Percentiles rank a stretch among this genome's conserved stretches.
Evolutionary conservation across 495 filamentous ascomycete species (phyloP).

Genomic region (Symbiotaphrina buchneri): DNA sequence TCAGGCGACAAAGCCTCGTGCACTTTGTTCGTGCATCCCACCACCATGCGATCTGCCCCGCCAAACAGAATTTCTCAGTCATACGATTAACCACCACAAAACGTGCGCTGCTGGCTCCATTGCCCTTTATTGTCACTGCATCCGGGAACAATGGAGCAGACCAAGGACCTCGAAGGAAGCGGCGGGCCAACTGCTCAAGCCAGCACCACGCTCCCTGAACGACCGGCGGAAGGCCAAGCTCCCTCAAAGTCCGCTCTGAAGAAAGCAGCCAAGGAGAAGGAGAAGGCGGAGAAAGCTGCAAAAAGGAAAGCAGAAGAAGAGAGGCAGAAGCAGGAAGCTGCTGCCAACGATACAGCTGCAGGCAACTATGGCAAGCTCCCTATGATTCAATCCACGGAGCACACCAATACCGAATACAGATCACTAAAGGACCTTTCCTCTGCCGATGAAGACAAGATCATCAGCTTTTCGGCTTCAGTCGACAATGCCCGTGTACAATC

Average conservation of each 20-base stretch:
- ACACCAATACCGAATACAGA: slow-evolving; percentile 2
- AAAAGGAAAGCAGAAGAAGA: slow-evolving; percentile 25
- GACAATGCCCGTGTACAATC: slow-evolving; percentile 18
- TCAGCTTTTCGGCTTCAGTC: slow-evolving; percentile 15
- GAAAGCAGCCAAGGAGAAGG: slow-evolving; percentile 44
- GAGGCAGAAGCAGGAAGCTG: slow-evolving; percentile 10
- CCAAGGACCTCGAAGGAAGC: no score
- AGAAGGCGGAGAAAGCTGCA: slow-evolving; percentile 39
- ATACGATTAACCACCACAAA: no score
- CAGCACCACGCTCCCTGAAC: slow-evolving; percentile 1
- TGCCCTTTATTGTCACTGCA: no score
- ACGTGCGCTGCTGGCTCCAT: no score
- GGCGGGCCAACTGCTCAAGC: no score
- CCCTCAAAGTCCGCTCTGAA: slow-evolving; percentile 43
- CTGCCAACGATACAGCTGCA: slow-evolving; percentile 15
- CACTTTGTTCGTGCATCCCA: no score
- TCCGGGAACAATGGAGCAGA: no score
- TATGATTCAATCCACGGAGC: slow-evolving; percentile 11
- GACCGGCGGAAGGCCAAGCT: slow-evolving; percentile 7
- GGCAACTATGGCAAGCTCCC: slow-evolving; percentile 19
- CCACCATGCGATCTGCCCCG: no score
- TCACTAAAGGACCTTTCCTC: slow-evolving; percentile 6
- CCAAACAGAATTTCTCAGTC: no score
- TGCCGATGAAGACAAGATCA: slow-evolving; percentile 11
- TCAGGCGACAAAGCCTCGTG: no score